phyloP scores from a whole-genome alignment of 306 rosid genomes.

The Dicorynia guianensis region DNA sequence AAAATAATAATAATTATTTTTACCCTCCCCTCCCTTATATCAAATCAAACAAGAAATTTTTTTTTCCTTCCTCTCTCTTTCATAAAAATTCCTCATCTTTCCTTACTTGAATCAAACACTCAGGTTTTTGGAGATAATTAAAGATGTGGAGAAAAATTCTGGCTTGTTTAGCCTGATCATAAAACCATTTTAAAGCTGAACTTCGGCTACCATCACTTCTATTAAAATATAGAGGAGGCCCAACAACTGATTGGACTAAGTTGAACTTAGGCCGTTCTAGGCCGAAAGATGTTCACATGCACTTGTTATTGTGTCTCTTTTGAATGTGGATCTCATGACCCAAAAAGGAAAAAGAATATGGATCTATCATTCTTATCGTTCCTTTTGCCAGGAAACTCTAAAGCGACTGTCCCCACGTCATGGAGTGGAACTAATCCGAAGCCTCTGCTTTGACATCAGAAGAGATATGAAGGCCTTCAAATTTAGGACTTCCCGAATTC shows the following conservation, averaged over 20 bases:
- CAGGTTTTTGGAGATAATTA: conserved; percentile 10
- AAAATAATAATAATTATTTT: no score
- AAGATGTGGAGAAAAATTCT: conserved; percentile 3
- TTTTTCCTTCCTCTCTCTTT: no score
- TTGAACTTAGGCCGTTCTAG: conserved; percentile 11
- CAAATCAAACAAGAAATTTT: no score
- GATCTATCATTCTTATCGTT: conserved; percentile 33
- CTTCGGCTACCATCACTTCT: not conserved
- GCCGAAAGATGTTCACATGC: conserved; percentile 4
- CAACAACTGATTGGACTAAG: conserved; percentile 17
- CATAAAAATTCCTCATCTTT: no score
- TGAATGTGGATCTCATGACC: no score
- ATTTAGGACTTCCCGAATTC: not conserved
- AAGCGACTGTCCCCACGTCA: conserved; percentile 88
- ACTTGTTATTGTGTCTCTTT: not conserved
- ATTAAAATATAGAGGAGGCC: not conserved
- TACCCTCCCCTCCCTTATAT: no score
- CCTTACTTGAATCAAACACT: no score
- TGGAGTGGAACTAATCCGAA: conserved; percentile 81
- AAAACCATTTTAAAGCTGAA: not conserved
- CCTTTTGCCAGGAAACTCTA: conserved; percentile 65
- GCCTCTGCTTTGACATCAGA: conserved; percentile 69
- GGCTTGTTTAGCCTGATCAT: not conserved
- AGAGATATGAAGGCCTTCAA: conserved; percentile 22
- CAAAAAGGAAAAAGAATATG: no score